These are phyloP conservation scores for Nepenthes alata DNA, from an alignment of 179 eudicot genomes.

Conservation along the genomic window DNA sequence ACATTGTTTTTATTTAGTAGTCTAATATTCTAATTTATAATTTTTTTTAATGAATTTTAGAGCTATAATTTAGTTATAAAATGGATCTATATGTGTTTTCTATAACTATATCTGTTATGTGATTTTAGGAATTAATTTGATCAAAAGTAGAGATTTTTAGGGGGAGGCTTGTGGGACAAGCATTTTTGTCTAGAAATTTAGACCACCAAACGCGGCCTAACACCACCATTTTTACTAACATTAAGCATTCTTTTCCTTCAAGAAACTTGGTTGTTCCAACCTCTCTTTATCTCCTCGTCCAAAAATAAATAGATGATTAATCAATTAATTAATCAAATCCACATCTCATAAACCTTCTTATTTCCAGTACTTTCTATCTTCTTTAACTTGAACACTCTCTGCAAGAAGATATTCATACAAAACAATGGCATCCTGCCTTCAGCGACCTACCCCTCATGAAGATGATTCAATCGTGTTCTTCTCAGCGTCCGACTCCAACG, in stretches of 20 bases:
- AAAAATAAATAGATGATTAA: no score
- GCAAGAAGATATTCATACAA: not conserved
- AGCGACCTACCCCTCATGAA: constrained; percentile 20
- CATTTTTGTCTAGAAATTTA: not conserved
- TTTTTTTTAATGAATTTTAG: no score
- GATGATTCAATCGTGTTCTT: constrained; percentile 60
- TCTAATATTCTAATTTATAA: no score
- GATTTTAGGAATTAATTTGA: no score
- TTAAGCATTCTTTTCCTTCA: not conserved
- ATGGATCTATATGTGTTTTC: no score
- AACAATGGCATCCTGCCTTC: constrained; percentile 53
- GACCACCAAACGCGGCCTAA: constrained; percentile 35
- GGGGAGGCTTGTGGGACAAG: no score
- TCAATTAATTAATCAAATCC: constrained; percentile 1
- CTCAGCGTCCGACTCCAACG: constrained; percentile 51
- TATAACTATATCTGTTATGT: no score
- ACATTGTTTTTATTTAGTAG: no score
- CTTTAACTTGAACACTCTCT: not conserved
- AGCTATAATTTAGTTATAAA: no score
- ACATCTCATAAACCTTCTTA: constrained; percentile 3
- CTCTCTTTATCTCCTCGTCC: constrained; percentile 4
- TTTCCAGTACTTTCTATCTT: not conserved
- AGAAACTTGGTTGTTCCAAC: constrained; percentile 30
- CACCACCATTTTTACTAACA: constrained; percentile 9
- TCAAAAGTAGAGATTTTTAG: no score